Conservation (phyloP, 805 yeast genomes). For the Candida ascalaphidarum region DNA sequence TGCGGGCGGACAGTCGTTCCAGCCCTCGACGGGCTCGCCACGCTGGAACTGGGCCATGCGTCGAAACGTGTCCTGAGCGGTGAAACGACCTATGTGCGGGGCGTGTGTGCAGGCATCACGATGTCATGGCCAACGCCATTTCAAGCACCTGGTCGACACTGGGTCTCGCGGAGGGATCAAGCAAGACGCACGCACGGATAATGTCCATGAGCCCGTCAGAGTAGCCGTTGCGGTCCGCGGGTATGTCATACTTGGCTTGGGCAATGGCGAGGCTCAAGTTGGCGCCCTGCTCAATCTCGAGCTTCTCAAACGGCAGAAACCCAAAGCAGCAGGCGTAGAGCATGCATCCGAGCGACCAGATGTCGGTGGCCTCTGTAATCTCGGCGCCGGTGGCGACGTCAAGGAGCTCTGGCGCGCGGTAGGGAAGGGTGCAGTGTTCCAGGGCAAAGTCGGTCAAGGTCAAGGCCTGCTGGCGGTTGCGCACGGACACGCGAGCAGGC, state of each 20-base stretch:
- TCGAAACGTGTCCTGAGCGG: background rate
- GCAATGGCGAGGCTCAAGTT: conserved; percentile 68
- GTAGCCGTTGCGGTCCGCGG: conserved; percentile 41
- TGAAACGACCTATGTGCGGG: too few species aligned
- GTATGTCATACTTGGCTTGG: conserved; percentile 56
- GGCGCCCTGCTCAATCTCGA: conserved; percentile 76
- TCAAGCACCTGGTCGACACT: conserved; percentile 49
- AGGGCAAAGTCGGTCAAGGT: conserved; percentile 73
- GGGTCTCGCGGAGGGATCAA: conserved; percentile 60
- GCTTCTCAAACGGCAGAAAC: conserved; percentile 79
- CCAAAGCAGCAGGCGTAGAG: conserved; percentile 72
- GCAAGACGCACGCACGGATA: conserved; percentile 51
- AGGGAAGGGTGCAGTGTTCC: conserved; percentile 80
- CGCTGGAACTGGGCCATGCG: conserved; percentile 29
- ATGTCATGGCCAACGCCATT: conserved; percentile 26
- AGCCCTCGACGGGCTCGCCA: conserved; percentile 38
- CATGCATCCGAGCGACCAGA: conserved; percentile 90
- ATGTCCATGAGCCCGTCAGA: conserved; percentile 47
- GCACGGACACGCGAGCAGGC: conserved; percentile 46
- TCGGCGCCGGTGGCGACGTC: conserved; percentile 62
- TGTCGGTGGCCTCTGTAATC: conserved; percentile 69
- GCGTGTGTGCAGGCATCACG: background rate
- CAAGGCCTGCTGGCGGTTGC: conserved; percentile 61
- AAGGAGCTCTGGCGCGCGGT: conserved; percentile 83
- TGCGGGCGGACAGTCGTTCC: conserved; percentile 54